These are phyloP conservation scores for Salix caprea DNA, from an alignment of 345 rosid species.

Conservation along the genomic window DNA sequence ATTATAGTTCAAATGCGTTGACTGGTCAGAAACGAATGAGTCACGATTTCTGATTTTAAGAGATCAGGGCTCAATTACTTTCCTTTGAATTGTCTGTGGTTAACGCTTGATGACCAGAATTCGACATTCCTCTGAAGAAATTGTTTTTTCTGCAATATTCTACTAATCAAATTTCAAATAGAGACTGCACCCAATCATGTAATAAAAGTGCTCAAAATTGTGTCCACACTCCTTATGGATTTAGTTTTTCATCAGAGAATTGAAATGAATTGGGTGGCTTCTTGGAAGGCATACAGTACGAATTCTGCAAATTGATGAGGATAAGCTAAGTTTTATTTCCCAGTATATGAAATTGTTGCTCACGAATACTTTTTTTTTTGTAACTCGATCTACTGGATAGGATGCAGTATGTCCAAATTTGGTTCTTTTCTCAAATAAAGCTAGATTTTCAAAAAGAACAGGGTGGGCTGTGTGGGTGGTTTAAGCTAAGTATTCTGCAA, in stretches of 20 bases:
- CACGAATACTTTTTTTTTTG: not conserved
- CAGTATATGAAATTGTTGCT: not conserved
- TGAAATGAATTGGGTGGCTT: not conserved
- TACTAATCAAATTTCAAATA: too few relatives aligned
- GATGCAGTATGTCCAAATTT: too few relatives aligned
- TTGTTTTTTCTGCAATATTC: not conserved
- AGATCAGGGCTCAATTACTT: not conserved
- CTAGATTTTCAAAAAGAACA: too few relatives aligned
- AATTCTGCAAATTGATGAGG: not conserved
- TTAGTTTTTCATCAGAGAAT: not conserved
- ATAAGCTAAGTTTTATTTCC: not conserved
- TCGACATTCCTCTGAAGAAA: not conserved
- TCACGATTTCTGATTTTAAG: not conserved
- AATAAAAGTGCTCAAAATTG: too few relatives aligned
- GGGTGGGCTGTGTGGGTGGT: too few relatives aligned
- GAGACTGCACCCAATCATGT: too few relatives aligned
- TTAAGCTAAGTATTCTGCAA: too few relatives aligned
- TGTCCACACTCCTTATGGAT: too few relatives aligned
- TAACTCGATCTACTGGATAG: too few relatives aligned
- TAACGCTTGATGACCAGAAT: not conserved
- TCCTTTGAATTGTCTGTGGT: not conserved
- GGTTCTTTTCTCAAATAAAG: too few relatives aligned
- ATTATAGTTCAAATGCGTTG: not conserved
- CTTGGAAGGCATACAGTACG: not conserved
- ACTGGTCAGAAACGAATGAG: not conserved